phyloP scores from a whole-genome alignment of 306 rosid genomes.

The Datisca glomerata region DNA sequence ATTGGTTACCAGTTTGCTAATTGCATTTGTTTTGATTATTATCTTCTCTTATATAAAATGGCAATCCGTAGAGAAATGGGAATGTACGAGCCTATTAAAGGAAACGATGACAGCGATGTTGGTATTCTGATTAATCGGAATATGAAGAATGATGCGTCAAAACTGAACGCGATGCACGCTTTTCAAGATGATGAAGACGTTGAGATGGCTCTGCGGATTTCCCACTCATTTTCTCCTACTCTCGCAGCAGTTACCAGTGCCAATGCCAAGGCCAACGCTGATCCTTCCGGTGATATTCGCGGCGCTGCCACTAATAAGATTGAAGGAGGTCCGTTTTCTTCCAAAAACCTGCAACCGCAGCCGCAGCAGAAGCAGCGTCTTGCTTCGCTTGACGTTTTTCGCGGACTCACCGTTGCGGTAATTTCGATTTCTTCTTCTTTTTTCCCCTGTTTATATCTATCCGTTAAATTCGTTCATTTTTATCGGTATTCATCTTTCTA shows the following conservation, averaged over 20 bases:
- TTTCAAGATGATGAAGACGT: constrained; percentile 24
- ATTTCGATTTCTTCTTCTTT: background rate
- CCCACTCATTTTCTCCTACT: constrained; percentile 27
- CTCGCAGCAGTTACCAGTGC: constrained; percentile 6
- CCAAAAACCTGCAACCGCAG: background rate
- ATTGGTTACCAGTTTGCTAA: background rate
- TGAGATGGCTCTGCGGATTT: constrained; percentile 43
- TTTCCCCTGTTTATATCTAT: too few species aligned
- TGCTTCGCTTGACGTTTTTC: constrained; percentile 81
- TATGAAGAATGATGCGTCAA: background rate
- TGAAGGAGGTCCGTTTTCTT: constrained; percentile 4
- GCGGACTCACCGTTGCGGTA: constrained; percentile 94
- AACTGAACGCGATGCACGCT: background rate
- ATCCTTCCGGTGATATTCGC: background rate
- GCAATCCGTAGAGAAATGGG: constrained; percentile 10
- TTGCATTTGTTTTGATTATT: background rate
- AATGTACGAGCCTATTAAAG: constrained; percentile 17
- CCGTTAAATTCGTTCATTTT: background rate
- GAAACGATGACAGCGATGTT: constrained; percentile 12
- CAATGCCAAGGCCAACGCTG: constrained; percentile 1
- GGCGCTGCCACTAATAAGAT: constrained; percentile 4
- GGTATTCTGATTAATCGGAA: constrained; percentile 6
- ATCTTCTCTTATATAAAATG: background rate
- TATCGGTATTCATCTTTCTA: background rate
- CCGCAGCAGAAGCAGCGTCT: constrained; percentile 38